Conservation (phyloP, 345 rosid species). For the Draba incana region DNA sequence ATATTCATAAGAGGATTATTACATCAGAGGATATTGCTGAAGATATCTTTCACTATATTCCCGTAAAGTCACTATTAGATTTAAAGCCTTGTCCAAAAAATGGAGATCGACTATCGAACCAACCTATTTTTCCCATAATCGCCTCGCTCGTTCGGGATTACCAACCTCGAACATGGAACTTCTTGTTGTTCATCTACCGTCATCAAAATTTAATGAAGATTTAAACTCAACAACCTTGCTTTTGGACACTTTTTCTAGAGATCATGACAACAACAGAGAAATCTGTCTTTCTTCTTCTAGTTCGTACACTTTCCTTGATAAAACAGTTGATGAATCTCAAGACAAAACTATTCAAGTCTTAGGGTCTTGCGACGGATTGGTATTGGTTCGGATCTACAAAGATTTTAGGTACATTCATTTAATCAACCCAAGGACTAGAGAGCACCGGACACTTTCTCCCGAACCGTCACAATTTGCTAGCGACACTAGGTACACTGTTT, state of each 20-base stretch:
- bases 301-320: background rate
- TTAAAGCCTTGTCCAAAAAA: background rate
- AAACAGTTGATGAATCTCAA: background rate
- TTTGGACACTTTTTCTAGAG: background rate
- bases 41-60: background rate
- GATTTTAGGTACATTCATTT: background rate
- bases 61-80: background rate
- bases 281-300: background rate
- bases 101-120: background rate
- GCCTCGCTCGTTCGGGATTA: background rate
- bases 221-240: background rate
- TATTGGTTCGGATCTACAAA: background rate
- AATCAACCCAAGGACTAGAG: background rate
- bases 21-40: background rate
- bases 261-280: background rate
- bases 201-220: background rate
- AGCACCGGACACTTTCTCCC: background rate
- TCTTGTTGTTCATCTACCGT: background rate
- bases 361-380: background rate
- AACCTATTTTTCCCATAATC: background rate
- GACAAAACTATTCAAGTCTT: background rate
- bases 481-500: too few species aligned
- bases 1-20: background rate
- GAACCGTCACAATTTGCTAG: too few species aligned
- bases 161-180: background rate